phyloP scores from a whole-genome alignment of 2,329 filamentous ascomycete genomes.

The Ophiostoma ips region DNA sequence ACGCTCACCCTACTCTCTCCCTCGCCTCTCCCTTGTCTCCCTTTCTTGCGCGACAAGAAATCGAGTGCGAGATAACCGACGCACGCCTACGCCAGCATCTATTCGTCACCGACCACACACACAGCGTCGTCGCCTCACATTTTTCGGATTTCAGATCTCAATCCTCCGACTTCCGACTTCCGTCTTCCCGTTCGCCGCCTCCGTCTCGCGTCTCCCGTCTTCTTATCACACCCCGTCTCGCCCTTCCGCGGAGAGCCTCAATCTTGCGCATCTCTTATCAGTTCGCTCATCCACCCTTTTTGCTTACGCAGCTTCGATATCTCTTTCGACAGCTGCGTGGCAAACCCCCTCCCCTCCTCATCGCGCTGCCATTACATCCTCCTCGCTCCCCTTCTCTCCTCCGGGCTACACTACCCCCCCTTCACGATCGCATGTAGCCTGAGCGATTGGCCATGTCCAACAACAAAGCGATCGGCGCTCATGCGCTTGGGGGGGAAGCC shows the following conservation, averaged over 20 bases:
- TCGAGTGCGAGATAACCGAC: not conserved
- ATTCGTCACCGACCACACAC: too few species aligned
- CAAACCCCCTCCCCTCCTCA: not conserved
- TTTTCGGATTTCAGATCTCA: too few species aligned
- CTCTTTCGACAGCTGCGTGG: constrained; percentile 6
- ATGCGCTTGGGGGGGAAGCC: constrained; percentile 26
- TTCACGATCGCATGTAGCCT: constrained; percentile 17
- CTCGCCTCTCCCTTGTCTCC: not conserved
- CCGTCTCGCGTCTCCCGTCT: too few species aligned
- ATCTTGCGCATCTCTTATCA: too few species aligned
- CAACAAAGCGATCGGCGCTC: constrained; percentile 39
- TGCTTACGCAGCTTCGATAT: constrained; percentile 6
- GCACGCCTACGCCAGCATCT: not conserved
- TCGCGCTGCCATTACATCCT: constrained; percentile 5
- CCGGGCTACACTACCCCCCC: constrained; percentile 14
- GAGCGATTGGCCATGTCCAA: constrained; percentile 33
- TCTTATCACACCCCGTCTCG: too few species aligned
- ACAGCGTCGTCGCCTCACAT: too few species aligned
- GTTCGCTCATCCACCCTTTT: not conserved
- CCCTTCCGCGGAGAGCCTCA: too few species aligned
- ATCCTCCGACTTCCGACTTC: too few species aligned
- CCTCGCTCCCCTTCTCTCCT: constrained; percentile 4
- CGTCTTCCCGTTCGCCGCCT: too few species aligned
- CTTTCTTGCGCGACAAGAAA: not conserved
- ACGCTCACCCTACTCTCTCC: not conserved